These are phyloP conservation scores for Brassica rapa DNA, from an alignment of 345 rosid species.

Conservation along the genomic window DNA sequence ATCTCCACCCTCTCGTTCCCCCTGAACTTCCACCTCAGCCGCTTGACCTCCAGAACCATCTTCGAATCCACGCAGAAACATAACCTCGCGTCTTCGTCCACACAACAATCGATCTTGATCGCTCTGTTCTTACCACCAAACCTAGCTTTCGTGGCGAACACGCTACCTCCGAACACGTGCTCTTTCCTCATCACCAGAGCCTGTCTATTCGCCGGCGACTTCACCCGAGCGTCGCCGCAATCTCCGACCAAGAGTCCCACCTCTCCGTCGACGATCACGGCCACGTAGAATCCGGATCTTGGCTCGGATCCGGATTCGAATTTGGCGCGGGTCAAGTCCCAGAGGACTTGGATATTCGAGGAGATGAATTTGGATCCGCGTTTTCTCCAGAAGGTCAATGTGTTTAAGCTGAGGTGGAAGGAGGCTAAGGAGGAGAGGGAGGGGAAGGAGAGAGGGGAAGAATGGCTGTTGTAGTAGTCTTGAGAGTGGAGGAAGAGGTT, in stretches of 20 bases:
- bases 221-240: conserved; percentile 49
- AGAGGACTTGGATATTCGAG: conserved; percentile 54
- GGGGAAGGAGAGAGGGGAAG: conserved; percentile 46
- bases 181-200: conserved; percentile 72
- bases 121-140: conserved; percentile 74
- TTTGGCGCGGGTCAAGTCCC: conserved; percentile 79
- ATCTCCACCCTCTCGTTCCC: conserved; percentile 82
- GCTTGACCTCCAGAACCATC: conserved; percentile 67
- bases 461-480: conserved; percentile 41
- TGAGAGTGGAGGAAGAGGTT: conserved; percentile 68
- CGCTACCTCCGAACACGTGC: conserved; percentile 68
- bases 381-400: conserved; percentile 77
- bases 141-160: conserved; percentile 63
- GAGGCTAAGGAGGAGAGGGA: conserved; percentile 55
- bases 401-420: conserved; percentile 71
- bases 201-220: conserved; percentile 46
- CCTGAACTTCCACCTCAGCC: conserved; percentile 88
- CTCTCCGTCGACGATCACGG: conserved; percentile 70
- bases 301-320: conserved; percentile 90
- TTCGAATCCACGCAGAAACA: conserved; percentile 57
- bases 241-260: conserved; percentile 80
- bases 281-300: conserved; percentile 72
- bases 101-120: conserved; percentile 67
- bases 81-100: conserved; percentile 62
- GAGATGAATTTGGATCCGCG: conserved; percentile 62